Evolutionary conservation across 495 filamentous ascomycete genomes (phyloP).

Genomic region (Copromyces sp.): DNA sequence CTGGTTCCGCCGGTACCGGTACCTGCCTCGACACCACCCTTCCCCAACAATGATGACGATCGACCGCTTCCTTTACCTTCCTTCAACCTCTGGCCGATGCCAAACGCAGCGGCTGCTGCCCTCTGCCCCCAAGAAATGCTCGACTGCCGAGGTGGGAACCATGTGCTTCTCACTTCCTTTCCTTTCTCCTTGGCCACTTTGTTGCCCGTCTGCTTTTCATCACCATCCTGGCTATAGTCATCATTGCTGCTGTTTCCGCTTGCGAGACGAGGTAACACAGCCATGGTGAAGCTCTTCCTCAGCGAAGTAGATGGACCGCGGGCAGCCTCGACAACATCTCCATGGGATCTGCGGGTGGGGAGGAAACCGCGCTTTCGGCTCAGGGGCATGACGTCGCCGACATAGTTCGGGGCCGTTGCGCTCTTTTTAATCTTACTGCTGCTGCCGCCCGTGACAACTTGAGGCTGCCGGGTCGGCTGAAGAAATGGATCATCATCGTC

Average conservation of each 20-base stretch:
- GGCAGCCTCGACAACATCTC: not conserved
- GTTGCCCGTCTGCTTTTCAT: not conserved
- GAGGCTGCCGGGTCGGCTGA: not conserved
- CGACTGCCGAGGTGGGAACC: not conserved
- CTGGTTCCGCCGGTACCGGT: not conserved
- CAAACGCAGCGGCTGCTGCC: conserved; percentile 14
- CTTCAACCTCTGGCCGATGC: conserved; percentile 10
- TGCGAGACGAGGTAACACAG: not conserved
- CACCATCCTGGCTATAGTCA: conserved; percentile 6
- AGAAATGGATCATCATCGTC: not conserved
- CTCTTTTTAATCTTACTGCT: not conserved
- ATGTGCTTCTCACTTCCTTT: not conserved
- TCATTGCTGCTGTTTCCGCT: not conserved
- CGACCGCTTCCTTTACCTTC: conserved; percentile 5
- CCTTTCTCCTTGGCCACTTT: conserved; percentile 3
- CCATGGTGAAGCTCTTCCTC: not conserved
- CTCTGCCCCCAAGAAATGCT: conserved; percentile 12
- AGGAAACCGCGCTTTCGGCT: not conserved
- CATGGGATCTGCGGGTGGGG: not conserved
- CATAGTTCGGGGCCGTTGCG: not conserved
- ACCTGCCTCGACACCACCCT: not conserved
- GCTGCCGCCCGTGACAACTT: not conserved
- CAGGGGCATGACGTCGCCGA: not conserved
- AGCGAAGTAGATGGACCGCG: not conserved
- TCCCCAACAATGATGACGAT: not conserved